These are phyloP conservation scores for Fusarium dlaminii DNA, from an alignment of 2,329 filamentous ascomycete species.

Conservation along the genomic window DNA sequence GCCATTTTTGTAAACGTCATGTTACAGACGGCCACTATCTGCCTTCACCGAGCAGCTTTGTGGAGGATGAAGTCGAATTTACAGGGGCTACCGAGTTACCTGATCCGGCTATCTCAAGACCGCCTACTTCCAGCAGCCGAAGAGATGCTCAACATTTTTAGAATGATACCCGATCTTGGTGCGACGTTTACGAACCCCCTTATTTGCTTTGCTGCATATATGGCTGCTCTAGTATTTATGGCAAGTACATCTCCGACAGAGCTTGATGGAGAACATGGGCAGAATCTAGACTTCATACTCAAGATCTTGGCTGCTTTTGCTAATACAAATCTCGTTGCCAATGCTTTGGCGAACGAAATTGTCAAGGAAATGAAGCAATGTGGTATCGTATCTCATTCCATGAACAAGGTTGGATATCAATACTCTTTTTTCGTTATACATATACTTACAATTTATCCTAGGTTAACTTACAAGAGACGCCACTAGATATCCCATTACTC, in stretches of 20 bases:
- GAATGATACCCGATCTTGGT: conserved; percentile 5
- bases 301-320: conserved; percentile 7
- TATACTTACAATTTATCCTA: not conserved
- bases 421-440: accelerated
- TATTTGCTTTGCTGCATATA: conserved; percentile 16
- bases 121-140: conserved; percentile 7
- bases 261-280: not conserved
- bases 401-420: not conserved
- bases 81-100: not conserved
- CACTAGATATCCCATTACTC: conserved; percentile 3
- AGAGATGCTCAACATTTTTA: conserved; percentile 17
- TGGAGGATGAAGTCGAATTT: conserved; percentile 19
- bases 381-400: not conserved
- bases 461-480: not conserved
- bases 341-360: not conserved
- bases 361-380: conserved; percentile 12
- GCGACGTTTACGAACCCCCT: conserved; percentile 9
- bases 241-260: not conserved
- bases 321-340: not conserved
- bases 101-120: conserved; percentile 12
- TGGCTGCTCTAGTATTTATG: conserved; percentile 8
- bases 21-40: conserved; percentile 15
- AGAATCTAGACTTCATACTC: conserved; percentile 7
- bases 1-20: conserved; percentile 19
- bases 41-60: conserved; percentile 16